Conservation (phyloP, 2,329 filamentous ascomycete genomes). For the Pyricularia sp. region DNA sequence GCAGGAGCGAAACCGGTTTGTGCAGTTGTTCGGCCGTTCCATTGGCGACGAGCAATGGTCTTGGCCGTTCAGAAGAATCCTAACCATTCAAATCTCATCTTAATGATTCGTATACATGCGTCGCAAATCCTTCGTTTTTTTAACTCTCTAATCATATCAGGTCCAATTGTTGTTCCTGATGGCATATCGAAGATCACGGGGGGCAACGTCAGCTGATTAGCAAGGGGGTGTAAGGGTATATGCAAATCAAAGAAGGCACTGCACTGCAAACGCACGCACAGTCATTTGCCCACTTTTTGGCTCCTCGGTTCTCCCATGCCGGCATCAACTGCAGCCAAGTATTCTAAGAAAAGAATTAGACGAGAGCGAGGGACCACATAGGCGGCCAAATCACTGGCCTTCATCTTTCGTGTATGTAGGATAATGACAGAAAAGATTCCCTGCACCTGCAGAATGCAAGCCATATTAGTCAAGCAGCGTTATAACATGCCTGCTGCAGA, state of each 20-base stretch:
- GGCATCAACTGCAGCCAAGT: neutral
- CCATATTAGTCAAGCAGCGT: too few relatives aligned
- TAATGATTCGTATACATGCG: neutral
- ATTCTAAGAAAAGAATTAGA: neutral
- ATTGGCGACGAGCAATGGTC: neutral
- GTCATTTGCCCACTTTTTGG: neutral
- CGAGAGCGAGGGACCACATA: neutral
- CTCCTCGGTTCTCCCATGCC: neutral
- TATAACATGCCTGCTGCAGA: neutral
- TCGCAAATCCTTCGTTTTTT: neutral
- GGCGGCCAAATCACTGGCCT: neutral
- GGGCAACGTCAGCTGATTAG: neutral
- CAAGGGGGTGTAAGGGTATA: neutral
- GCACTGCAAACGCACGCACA: neutral
- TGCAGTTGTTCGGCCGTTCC: neutral
- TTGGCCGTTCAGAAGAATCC: neutral
- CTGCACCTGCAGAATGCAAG: neutral
- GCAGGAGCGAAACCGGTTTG: neutral
- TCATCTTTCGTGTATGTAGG: neutral
- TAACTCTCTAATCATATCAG: neutral
- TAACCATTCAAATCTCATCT: neutral
- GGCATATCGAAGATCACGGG: neutral
- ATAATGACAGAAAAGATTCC: neutral
- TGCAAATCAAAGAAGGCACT: neutral
- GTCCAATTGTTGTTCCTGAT: neutral